Conservation (phyloP, 257 asterid genomes). For the Ilex asprella region DNA sequence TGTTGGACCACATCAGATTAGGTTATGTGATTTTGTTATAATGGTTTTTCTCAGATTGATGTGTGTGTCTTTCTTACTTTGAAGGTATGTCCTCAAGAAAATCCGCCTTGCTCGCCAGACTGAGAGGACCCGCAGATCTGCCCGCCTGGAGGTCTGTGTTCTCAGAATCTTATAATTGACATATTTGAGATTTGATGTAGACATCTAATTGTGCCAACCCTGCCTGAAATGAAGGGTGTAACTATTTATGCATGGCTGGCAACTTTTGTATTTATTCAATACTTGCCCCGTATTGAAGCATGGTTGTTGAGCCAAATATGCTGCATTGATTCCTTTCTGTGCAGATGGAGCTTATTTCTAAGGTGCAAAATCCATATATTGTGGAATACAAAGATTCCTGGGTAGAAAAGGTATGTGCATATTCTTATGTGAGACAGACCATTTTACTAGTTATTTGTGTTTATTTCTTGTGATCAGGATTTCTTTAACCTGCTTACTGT, state of each 20-base stretch:
- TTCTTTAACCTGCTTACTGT: no score
- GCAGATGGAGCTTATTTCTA: conserved; percentile 98
- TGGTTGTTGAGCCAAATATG: neutral
- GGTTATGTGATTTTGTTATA: neutral
- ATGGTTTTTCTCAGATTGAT: neutral
- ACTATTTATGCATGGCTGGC: no score
- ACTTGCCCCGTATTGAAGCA: neutral
- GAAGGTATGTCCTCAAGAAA: conserved; percentile 94
- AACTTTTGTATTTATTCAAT: no score
- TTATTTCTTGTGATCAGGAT: no score
- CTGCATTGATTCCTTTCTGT: conserved; percentile 14
- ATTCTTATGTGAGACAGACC: conserved; percentile 4
- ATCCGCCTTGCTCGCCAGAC: conserved; percentile 99
- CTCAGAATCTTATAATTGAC: neutral
- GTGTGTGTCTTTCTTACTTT: conserved; percentile 13
- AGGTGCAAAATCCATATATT: conserved; percentile 65
- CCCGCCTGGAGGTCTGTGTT: conserved; percentile 78
- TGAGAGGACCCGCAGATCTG: conserved; percentile 95
- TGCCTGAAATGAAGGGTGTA: no score
- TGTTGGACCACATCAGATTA: neutral
- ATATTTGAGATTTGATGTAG: conserved; percentile 8
- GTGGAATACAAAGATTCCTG: conserved; percentile 99
- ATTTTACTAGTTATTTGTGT: neutral
- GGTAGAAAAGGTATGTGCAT: conserved; percentile 86
- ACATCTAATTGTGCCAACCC: no score